These are phyloP conservation scores for Paramarasmius palmivorus DNA, from an alignment of 1,284 basidiomycete species.

Conservation along the genomic window DNA sequence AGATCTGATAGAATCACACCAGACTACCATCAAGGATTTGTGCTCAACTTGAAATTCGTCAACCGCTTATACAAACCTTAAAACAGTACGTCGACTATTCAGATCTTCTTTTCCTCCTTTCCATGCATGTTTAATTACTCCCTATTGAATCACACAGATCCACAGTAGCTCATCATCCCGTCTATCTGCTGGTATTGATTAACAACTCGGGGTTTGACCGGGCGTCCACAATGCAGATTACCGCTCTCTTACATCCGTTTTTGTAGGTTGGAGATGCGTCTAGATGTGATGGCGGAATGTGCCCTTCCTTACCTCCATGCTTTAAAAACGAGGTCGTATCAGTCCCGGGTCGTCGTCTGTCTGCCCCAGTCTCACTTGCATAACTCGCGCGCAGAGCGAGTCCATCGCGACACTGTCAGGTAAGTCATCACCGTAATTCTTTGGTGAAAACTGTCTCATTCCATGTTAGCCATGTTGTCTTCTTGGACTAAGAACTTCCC, in stretches of 20 bases:
- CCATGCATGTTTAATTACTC: neutral
- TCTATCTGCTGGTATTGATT: neutral
- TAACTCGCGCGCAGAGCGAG: too few species aligned
- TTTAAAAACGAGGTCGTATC: neutral
- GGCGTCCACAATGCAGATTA: too few species aligned
- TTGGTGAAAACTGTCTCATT: neutral
- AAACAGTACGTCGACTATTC: neutral
- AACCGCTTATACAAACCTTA: too few species aligned
- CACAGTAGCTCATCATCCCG: neutral
- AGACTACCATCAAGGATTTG: too few species aligned
- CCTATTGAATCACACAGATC: neutral
- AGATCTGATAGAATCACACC: too few species aligned
- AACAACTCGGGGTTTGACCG: neutral
- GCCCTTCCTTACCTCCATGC: neutral
- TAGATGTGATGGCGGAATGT: neutral
- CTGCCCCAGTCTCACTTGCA: too few species aligned
- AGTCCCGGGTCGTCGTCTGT: neutral
- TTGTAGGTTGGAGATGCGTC: neutral
- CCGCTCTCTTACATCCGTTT: neutral
- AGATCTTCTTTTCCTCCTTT: neutral
- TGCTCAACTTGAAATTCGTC: too few species aligned
- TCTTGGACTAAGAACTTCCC: conserved; percentile 39
- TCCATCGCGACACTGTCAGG: too few species aligned
- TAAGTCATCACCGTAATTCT: too few species aligned
- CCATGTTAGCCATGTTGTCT: conserved; percentile 6